A percentile compares a stretch with the other conserved stretches of the same genome.
These are phyloP conservation scores for Claviceps lovelessii DNA, from an alignment of 2,329 filamentous ascomycete genomes.

Conservation along the genomic window DNA sequence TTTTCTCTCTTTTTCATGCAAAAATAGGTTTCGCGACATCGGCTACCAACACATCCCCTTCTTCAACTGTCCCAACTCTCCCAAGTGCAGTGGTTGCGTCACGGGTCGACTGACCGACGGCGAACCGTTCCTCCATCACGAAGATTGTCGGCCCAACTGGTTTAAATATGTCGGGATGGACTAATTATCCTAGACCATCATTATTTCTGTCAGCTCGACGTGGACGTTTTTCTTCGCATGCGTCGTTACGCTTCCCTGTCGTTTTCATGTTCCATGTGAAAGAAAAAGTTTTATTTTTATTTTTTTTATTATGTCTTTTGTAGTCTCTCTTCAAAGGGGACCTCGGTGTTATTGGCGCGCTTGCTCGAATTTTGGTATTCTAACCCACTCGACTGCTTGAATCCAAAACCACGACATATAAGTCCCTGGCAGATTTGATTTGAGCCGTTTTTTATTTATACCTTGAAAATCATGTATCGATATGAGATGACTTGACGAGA, in stretches of 20 bases:
- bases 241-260: neutral
- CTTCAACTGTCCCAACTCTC: conserved; percentile 95
- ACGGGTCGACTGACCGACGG: conserved; percentile 81
- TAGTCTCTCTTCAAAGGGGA: neutral
- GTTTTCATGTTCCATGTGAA: neutral
- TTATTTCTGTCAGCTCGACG: neutral
- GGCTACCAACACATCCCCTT: conserved; percentile 97
- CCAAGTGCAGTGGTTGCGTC: conserved; percentile 81
- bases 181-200: conserved; percentile 23
- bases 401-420: neutral
- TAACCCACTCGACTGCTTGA: neutral
- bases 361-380: neutral
- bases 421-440: neutral
- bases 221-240: neutral
- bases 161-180: conserved; percentile 87
- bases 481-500: conserved; percentile 4
- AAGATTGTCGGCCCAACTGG: conserved; percentile 93
- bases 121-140: conserved; percentile 67
- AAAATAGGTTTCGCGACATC: conserved; percentile 86
- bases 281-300: neutral
- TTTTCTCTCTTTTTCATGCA: neutral
- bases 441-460: neutral
- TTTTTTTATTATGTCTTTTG: too few relatives aligned
- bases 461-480: neutral
- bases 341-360: conserved; percentile 5